A percentile compares a stretch with the other conserved stretches of the same genome.
Evolutionary conservation across 805 yeast species (phyloP).

Genomic region (Wickerhamiella hasegawae): DNA sequence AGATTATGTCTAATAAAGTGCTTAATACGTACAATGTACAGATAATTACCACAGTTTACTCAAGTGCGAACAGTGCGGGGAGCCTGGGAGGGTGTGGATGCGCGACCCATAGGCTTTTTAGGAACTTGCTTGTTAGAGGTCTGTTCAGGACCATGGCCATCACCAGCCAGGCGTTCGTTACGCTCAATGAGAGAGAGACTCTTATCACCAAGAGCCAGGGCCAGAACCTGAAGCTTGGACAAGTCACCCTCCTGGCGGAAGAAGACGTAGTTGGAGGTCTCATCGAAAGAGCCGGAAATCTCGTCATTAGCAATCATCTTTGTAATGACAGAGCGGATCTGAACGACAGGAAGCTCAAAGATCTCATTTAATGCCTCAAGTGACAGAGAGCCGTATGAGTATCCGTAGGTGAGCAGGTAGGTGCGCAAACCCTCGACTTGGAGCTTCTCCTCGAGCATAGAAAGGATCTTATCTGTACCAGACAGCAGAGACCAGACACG

Average conservation of each 20-base stretch:
- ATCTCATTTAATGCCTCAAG: constrained; percentile 43
- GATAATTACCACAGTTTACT: no score
- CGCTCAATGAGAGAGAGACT: constrained; percentile 63
- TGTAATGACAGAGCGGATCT: constrained; percentile 47
- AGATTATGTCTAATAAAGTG: no score
- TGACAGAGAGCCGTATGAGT: constrained; percentile 60
- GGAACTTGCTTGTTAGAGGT: not conserved
- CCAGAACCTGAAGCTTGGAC: constrained; percentile 74
- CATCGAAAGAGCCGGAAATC: constrained; percentile 59
- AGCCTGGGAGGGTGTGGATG: not conserved
- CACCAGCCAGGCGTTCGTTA: constrained; percentile 69
- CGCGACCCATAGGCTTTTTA: not conserved
- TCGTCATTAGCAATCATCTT: constrained; percentile 69
- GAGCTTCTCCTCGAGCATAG: constrained; percentile 56
- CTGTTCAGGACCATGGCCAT: constrained; percentile 39
- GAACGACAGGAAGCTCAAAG: constrained; percentile 44
- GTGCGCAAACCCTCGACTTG: constrained; percentile 87
- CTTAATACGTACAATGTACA: no score
- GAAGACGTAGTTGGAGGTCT: constrained; percentile 41
- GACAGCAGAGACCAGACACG: constrained; percentile 77
- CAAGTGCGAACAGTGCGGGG: constrained; percentile 1
- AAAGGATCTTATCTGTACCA: constrained; percentile 39
- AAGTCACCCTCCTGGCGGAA: constrained; percentile 68
- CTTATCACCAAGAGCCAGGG: constrained; percentile 70
- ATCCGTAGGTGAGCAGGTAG: constrained; percentile 72